Percentiles rank a stretch among this genome's conserved stretches.
phyloP scores from a whole-genome alignment of 1,284 basidiomycete genomes.

The Mycena sp. region DNA sequence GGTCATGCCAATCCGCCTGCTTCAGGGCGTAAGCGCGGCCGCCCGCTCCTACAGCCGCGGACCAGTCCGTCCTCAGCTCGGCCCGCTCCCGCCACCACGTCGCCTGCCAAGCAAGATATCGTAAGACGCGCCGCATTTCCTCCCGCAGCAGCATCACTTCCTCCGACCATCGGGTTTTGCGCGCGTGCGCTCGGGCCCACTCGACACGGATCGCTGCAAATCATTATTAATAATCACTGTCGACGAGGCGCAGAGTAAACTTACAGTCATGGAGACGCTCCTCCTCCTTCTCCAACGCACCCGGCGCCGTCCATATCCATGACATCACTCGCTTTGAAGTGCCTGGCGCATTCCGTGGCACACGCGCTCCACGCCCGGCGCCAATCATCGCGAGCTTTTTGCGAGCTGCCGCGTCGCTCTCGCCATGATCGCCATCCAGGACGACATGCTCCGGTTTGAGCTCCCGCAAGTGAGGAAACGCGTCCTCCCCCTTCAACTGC shows the following conservation, averaged over 20 bases:
- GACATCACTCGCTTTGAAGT: slow-evolving; percentile 23
- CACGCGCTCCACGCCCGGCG: slow-evolving; percentile 1
- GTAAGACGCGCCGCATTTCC: slow-evolving; percentile 16
- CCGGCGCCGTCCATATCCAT: slow-evolving; percentile 29
- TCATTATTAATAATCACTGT: neutral
- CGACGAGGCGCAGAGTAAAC: neutral
- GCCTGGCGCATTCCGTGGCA: slow-evolving; percentile 2
- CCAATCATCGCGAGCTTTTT: slow-evolving; percentile 19
- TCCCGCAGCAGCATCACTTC: slow-evolving; percentile 2
- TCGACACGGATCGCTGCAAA: slow-evolving; percentile 22
- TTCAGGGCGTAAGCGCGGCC: slow-evolving; percentile 5
- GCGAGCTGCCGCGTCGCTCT: slow-evolving; percentile 8
- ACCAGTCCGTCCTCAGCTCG: neutral
- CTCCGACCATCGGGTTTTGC: slow-evolving; percentile 16
- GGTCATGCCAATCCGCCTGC: slow-evolving; percentile 14
- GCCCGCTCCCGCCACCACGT: slow-evolving; percentile 22
- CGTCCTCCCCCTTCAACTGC: neutral
- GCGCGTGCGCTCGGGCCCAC: slow-evolving; percentile 16
- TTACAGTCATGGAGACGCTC: slow-evolving; percentile 23
- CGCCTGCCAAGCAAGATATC: slow-evolving; percentile 22
- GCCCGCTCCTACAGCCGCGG: neutral
- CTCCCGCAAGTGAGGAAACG: neutral
- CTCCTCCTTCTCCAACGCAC: slow-evolving; percentile 15
- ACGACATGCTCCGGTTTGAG: slow-evolving; percentile 15
- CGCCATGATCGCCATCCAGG: slow-evolving; percentile 2